These are phyloP conservation scores for Mycena metata DNA, from an alignment of 768 basidiomycete species.

Conservation along the genomic window DNA sequence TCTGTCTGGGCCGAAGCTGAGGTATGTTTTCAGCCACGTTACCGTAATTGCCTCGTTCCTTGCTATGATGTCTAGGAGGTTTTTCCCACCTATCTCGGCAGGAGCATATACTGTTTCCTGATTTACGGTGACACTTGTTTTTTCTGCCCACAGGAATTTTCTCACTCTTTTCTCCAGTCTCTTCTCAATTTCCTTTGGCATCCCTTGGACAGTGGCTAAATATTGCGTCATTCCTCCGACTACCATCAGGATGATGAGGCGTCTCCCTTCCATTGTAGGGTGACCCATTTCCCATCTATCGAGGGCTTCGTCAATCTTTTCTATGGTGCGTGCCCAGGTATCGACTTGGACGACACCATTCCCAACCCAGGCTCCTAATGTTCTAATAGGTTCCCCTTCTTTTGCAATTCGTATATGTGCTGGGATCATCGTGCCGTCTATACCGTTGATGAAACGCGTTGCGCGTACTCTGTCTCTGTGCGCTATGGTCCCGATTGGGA, in stretches of 20 bases:
- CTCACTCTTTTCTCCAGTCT: constrained; percentile 1
- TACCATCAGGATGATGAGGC: constrained; percentile 21
- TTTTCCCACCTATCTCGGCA: background rate
- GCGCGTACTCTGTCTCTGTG: constrained; percentile 14
- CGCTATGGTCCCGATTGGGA: constrained; percentile 39
- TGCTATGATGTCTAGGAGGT: background rate
- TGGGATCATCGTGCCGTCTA: background rate
- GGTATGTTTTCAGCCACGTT: too few relatives aligned
- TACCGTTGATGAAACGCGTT: background rate
- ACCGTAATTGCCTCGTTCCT: too few relatives aligned
- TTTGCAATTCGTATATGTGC: background rate
- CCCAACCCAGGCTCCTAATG: background rate
- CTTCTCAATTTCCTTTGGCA: constrained; percentile 33
- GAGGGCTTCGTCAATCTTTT: constrained; percentile 11
- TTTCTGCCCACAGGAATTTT: background rate
- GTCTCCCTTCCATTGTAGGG: constrained; percentile 26
- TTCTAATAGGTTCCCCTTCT: background rate
- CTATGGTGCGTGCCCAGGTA: background rate
- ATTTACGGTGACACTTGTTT: background rate
- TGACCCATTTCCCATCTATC: constrained; percentile 19
- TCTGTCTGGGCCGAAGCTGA: background rate
- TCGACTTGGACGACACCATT: background rate
- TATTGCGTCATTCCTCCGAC: constrained; percentile 38
- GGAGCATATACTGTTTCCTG: background rate
- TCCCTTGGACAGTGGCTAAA: constrained; percentile 38